Conservation (phyloP, 176 grass and related monocot species). For the Oropetium thomaeum region DNA sequence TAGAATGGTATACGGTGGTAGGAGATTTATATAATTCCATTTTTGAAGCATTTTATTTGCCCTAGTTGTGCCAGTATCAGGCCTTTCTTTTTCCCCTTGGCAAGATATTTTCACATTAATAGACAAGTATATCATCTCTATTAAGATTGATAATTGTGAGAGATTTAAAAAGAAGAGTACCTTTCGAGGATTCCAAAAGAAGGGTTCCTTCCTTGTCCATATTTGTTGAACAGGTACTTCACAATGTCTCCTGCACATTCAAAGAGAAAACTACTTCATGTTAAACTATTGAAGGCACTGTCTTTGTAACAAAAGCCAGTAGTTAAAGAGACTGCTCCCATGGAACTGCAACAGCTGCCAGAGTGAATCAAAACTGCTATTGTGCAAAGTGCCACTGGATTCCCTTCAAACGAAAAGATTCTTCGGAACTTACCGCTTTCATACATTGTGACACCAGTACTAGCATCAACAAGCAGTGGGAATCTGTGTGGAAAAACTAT, state of each 20-base stretch:
- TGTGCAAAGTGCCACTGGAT: neutral
- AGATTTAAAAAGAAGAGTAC: constrained; percentile 40
- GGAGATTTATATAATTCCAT: neutral
- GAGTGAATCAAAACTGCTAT: neutral
- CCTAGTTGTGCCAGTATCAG: neutral
- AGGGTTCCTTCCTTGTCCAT: constrained; percentile 75
- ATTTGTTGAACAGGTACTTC: constrained; percentile 71
- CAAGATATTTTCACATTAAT: constrained; percentile 1
- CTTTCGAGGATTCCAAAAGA: constrained; percentile 90
- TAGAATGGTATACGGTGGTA: neutral
- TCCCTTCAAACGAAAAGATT: neutral
- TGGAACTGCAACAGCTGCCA: neutral
- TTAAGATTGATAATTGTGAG: neutral
- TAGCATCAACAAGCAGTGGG: constrained; percentile 83
- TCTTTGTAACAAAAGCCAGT: neutral
- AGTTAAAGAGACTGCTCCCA: neutral
- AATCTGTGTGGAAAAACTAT: constrained; percentile 51
- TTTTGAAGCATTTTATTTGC: neutral
- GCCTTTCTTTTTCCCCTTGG: neutral
- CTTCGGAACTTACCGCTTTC: constrained; percentile 77
- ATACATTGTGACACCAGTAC: constrained; percentile 80
- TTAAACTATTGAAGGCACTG: neutral
- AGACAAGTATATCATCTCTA: neutral
- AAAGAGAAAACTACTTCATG: neutral
- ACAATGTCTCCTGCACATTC: constrained; percentile 78